A percentile compares a stretch with the other conserved stretches of the same genome.
Evolutionary conservation across 352 stramenopile genomes (phyloP).

Genomic region (Pythium aristosporum): DNA sequence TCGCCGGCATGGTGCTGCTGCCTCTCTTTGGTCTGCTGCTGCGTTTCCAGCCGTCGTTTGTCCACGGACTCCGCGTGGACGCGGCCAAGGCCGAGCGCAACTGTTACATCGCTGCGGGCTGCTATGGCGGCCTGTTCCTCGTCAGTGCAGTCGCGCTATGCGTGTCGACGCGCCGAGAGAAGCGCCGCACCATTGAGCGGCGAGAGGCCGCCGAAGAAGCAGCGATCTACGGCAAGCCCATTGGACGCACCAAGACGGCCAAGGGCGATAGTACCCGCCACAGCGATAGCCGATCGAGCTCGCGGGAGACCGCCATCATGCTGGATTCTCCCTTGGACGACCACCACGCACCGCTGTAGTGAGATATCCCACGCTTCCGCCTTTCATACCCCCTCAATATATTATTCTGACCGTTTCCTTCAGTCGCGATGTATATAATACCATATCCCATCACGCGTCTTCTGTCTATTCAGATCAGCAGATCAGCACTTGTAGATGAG

Average conservation of each 20-base stretch:
- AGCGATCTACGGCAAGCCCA: neutral
- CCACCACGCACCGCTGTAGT: constrained; percentile 8
- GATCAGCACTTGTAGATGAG: constrained; percentile 93
- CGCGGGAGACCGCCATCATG: constrained; percentile 26
- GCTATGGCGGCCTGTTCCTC: constrained; percentile 51
- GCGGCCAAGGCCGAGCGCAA: constrained; percentile 47
- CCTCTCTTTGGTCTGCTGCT: constrained; percentile 58
- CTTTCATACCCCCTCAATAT: neutral
- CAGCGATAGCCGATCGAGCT: constrained; percentile 18
- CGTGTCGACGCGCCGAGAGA: constrained; percentile 17
- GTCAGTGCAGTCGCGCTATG: constrained; percentile 28
- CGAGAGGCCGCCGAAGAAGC: constrained; percentile 6
- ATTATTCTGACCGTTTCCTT: neutral
- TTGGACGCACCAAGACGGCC: constrained; percentile 1
- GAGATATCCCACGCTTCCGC: neutral
- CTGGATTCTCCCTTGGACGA: constrained; percentile 16
- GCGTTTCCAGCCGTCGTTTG: constrained; percentile 53
- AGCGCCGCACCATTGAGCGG: neutral
- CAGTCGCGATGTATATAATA: neutral
- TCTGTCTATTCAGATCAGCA: neutral
- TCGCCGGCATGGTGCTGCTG: constrained; percentile 47
- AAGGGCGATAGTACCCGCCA: neutral
- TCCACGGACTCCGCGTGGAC: constrained; percentile 51
- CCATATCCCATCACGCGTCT: neutral
- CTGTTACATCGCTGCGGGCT: constrained; percentile 54